These are phyloP conservation scores for Gossypium anomalum DNA, from an alignment of 345 rosid species.

Conservation along the genomic window DNA sequence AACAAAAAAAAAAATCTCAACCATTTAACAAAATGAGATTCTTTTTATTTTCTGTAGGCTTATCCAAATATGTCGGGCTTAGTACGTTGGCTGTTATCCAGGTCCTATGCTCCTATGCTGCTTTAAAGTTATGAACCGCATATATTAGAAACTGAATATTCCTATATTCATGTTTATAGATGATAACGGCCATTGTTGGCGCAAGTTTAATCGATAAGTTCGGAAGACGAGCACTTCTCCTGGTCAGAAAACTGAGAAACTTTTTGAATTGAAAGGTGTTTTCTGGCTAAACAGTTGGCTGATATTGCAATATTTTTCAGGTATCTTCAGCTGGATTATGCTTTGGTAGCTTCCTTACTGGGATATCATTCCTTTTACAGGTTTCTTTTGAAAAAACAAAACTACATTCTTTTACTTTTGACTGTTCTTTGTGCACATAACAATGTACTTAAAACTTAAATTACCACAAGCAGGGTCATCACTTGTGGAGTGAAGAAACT, in stretches of 20 bases:
- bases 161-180: background rate
- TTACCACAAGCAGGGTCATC: background rate
- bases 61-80: background rate
- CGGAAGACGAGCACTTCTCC: background rate
- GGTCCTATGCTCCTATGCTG: background rate
- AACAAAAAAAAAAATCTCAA: background rate
- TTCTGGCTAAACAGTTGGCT: background rate
- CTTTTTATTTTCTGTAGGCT: background rate
- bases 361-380: background rate
- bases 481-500: background rate
- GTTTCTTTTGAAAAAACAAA: background rate
- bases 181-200: background rate
- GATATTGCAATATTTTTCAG: background rate
- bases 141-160: background rate
- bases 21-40: background rate
- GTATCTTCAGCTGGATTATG: background rate
- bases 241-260: background rate
- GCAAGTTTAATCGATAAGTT: background rate
- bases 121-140: background rate
- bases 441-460: background rate
- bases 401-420: background rate
- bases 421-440: background rate
- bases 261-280: background rate
- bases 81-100: background rate
- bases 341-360: conserved; percentile 5